Evolutionary conservation across 2,329 filamentous ascomycete genomes (phyloP).

Genomic region (Ophiostoma sp.): DNA sequence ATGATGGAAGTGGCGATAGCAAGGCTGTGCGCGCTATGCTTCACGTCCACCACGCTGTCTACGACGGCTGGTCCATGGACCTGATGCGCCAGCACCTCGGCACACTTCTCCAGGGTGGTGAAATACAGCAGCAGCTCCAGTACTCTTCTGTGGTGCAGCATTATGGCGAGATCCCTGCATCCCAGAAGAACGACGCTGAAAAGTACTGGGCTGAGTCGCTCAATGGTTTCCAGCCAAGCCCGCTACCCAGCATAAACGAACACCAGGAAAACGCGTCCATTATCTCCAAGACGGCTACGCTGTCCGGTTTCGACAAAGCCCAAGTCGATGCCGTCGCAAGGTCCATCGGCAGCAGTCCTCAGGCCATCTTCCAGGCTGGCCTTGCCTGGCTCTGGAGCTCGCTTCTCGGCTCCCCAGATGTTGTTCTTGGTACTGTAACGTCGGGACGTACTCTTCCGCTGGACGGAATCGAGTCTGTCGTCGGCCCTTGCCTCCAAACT

Average conservation of each 20-base stretch:
- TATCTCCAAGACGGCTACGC: constrained; percentile 29
- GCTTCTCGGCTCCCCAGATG: constrained; percentile 59
- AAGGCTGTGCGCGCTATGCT: constrained; percentile 39
- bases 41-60: constrained; percentile 74
- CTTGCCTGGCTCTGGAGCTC: constrained; percentile 59
- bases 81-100: constrained; percentile 64
- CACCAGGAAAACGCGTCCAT: background rate
- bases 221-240: constrained; percentile 46
- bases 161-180: constrained; percentile 34
- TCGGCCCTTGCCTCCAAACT: constrained; percentile 75
- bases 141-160: constrained; percentile 57
- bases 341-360: constrained; percentile 50
- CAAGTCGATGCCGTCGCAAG: constrained; percentile 37
- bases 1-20: background rate
- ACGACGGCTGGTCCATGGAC: constrained; percentile 91
- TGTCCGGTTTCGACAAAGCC: constrained; percentile 34
- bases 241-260: constrained; percentile 55
- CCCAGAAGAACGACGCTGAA: constrained; percentile 38
- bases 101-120: constrained; percentile 37
- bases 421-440: constrained; percentile 71
- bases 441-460: constrained; percentile 75
- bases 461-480: constrained; percentile 60
- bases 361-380: constrained; percentile 71
- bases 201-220: constrained; percentile 68
- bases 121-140: constrained; percentile 43